Conservation (phyloP, 2,329 filamentous ascomycete genomes). For the Beauveria caledonica region DNA sequence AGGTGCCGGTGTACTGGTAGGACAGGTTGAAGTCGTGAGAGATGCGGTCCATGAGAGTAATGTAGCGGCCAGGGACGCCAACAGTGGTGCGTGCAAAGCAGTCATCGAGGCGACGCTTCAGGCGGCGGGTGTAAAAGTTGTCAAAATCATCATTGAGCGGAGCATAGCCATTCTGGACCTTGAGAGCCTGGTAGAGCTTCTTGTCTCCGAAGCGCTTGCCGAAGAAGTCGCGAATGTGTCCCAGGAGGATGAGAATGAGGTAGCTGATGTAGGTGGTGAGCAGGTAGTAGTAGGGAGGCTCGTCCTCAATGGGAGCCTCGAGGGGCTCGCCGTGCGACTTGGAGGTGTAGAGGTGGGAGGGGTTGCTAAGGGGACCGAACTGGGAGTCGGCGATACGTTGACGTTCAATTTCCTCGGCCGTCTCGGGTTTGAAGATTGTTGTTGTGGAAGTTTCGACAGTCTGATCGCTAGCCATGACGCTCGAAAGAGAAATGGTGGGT, state of each 20-base stretch:
- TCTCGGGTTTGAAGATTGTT: conserved; percentile 76
- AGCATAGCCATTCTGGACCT: conserved; percentile 79
- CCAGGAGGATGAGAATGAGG: conserved; percentile 87
- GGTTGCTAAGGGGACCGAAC: conserved; percentile 77
- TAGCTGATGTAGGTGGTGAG: conserved; percentile 98
- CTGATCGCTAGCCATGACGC: conserved; percentile 66
- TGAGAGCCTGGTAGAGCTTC: conserved; percentile 73
- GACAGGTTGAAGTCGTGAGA: conserved; percentile 87
- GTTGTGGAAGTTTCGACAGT: conserved; percentile 68
- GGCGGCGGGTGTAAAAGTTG: conserved; percentile 88
- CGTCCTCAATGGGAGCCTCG: conserved; percentile 79
- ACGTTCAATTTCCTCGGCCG: conserved; percentile 70
- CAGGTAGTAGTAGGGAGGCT: conserved; percentile 93
- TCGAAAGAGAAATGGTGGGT: conserved; percentile 86
- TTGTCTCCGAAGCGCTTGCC: conserved; percentile 88
- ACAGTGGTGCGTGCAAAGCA: conserved; percentile 90
- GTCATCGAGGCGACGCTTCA: conserved; percentile 94
- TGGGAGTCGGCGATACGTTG: conserved; percentile 77
- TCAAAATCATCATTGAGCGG: conserved; percentile 97
- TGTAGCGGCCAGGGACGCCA: conserved; percentile 87
- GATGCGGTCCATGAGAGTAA: conserved; percentile 84
- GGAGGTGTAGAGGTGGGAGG: conserved; percentile 81
- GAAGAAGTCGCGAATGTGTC: conserved; percentile 94
- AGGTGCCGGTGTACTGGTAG: conserved; percentile 82
- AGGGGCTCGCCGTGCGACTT: conserved; percentile 75